Conservation (phyloP, 1,284 basidiomycete genomes). For the Schizophyllum amplum region DNA sequence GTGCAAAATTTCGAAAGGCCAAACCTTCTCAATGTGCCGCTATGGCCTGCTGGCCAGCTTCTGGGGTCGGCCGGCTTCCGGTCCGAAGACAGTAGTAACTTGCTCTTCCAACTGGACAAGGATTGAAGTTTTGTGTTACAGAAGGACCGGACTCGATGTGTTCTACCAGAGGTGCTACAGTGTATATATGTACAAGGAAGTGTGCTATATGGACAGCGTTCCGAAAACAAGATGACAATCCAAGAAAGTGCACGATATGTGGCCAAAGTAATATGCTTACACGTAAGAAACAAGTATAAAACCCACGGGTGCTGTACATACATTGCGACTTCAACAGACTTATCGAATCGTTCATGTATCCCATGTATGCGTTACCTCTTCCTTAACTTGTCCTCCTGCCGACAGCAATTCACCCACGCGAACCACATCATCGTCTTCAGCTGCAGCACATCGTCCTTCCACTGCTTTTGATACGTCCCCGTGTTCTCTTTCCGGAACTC, state of each 20-base stretch:
- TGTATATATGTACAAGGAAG: background rate
- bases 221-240: background rate
- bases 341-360: background rate
- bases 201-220: background rate
- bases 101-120: no score
- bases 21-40: no score
- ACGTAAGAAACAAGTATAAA: background rate
- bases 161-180: background rate
- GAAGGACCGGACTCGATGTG: background rate
- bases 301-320: no score
- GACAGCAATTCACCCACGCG: constrained; percentile 67
- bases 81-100: no score
- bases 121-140: no score
- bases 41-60: no score
- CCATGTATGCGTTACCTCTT: background rate
- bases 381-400: constrained; percentile 20
- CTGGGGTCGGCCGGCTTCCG: no score
- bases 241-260: background rate
- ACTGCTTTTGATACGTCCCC: constrained; percentile 49
- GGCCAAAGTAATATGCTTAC: background rate
- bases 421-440: constrained; percentile 92
- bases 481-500: constrained; percentile 90
- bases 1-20: no score
- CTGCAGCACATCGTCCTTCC: constrained; percentile 94
- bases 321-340: no score